A percentile compares a stretch with the other conserved stretches of the same genome.
These are phyloP conservation scores for Porcisia deanei DNA, from an alignment of 208 protist species.

Conservation along the genomic window DNA sequence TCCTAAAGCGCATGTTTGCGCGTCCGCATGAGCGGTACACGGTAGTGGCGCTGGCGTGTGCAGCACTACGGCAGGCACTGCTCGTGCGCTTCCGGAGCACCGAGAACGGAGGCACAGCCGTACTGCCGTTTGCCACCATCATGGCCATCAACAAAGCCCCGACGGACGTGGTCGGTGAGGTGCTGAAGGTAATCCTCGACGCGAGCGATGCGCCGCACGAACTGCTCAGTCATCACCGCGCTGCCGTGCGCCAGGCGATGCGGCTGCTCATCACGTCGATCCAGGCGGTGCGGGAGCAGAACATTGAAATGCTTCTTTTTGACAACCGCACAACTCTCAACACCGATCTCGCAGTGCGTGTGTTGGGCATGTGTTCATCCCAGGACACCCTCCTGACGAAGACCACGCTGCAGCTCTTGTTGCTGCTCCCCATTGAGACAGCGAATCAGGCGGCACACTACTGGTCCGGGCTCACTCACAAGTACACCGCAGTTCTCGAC, in stretches of 20 bases:
- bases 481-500: slow-evolving; percentile 41
- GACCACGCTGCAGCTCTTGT: slow-evolving; percentile 62
- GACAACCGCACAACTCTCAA: slow-evolving; percentile 70
- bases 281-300: slow-evolving; percentile 47
- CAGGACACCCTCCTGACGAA: slow-evolving; percentile 58
- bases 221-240: slow-evolving; percentile 59
- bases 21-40: slow-evolving; percentile 61
- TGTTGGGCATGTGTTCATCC: slow-evolving; percentile 50
- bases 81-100: slow-evolving; percentile 43
- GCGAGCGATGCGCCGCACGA: slow-evolving; percentile 49
- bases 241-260: slow-evolving; percentile 76
- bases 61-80: slow-evolving; percentile 64
- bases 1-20: slow-evolving; percentile 57
- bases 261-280: slow-evolving; percentile 66
- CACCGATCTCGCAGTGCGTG: slow-evolving; percentile 50
- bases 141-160: slow-evolving; percentile 78
- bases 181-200: slow-evolving; percentile 49
- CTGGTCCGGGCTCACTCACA: slow-evolving; percentile 44
- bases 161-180: slow-evolving; percentile 76
- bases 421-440: slow-evolving; percentile 57
- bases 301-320: slow-evolving; percentile 68
- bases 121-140: slow-evolving; percentile 61
- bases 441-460: slow-evolving; percentile 51
- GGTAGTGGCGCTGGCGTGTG: slow-evolving; percentile 69
- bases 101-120: slow-evolving; percentile 22